Percentiles rank a stretch among this genome's conserved stretches.
Conservation (phyloP, 1,284 basidiomycete genomes). For the Moesziomyces parantarcticus region DNA sequence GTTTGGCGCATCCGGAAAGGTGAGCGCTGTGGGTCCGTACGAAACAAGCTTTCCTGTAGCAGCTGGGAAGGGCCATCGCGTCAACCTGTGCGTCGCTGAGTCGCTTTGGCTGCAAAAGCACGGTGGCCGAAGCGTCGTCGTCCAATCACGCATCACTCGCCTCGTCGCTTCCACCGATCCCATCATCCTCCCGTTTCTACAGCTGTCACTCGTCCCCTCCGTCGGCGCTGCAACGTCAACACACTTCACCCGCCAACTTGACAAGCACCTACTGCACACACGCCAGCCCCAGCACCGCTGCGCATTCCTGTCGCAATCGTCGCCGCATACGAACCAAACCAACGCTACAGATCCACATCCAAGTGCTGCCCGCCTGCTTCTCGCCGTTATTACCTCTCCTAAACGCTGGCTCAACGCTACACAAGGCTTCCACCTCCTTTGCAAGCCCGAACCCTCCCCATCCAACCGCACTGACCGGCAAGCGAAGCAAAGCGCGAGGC, state of each 20-base stretch:
- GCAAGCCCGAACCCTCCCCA: background rate
- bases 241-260: background rate
- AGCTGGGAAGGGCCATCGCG: background rate
- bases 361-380: too few relatives aligned
- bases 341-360: background rate
- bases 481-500: background rate
- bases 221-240: background rate
- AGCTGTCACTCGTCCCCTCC: too few relatives aligned
- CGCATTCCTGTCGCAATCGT: background rate
- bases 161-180: background rate
- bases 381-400: too few relatives aligned
- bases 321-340: background rate
- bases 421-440: background rate
- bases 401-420: background rate
- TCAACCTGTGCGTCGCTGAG: background rate
- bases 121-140: background rate
- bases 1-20: background rate
- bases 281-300: background rate
- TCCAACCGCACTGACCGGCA: background rate
- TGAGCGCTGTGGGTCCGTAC: background rate
- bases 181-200: too few relatives aligned
- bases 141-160: constrained; percentile 1
- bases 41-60: background rate
- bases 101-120: background rate
- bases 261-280: background rate